Base-by-base conservation (phyloP, 768 basidiomycete genomes). In the Amanita jacksonii region DNA sequence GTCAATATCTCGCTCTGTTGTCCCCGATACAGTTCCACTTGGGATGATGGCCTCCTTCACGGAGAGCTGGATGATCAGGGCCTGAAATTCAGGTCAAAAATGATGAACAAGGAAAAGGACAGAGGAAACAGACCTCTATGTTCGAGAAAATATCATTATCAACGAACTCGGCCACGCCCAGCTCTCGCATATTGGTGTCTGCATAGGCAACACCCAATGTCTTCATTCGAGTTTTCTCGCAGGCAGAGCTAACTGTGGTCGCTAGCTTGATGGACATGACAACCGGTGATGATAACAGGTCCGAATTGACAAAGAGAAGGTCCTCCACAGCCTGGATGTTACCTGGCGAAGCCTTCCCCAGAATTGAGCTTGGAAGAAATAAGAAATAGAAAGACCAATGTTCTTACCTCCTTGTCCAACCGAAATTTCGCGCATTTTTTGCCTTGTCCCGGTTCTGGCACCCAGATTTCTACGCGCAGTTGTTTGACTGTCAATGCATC, bases 101-200 rank as follows among this genome's bases (percentile, higher is more conserved):
- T 28, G 27, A 12, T 38, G 7, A 19, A 24, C 25, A n/a, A 22
- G 30, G 27, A 13, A 9, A 44, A 20, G 9, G 25, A 18, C 16
- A 27, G 38, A 16, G 18, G 9, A 8, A 18, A 12, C 41, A n/a
- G 13, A 90, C 94, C 72, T 99, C 94, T 3, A 85, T 81, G 54
- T 98, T 99, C 1, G 90, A 92, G 62, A 93, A 98, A 12, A 91
- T 66, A 48, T 98, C 96, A 52, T 92, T 94, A 62, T 99, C 96
- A 6, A 81, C 77, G 53, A 89, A 98, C 49, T 98, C 91, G 9
- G 86, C 73, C 0, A 93, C 83, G 0, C 96, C 96, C 4, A 99
- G 70, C 54, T 85, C 76, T 16, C 89, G 78, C 5, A 79, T 67
- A 48, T 82, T 88, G 1, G 90, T 86, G 61, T 99, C 94, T 0